Evolutionary conservation across 1,139 yeast species (phyloP), one percentile per base, ranked within the genome.

Genomic region (Kurtzmaniella natalensis): DNA sequence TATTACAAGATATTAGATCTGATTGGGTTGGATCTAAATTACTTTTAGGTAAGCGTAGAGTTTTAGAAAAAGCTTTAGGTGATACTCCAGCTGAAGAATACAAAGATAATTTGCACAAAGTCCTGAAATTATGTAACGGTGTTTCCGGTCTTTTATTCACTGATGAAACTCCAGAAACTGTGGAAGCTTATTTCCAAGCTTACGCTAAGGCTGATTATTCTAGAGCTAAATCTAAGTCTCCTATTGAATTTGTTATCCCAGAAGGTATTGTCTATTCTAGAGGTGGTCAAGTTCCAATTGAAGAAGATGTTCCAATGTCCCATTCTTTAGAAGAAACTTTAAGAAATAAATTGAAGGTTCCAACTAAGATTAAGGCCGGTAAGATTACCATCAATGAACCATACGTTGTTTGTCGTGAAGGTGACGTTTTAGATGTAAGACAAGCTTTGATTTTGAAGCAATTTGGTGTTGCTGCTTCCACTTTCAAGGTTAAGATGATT

Each of bases 261-360:
- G 88, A 73, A 39, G 99, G 99, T 25, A 70, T 87, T 37, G 82
- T 92, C 9, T 89, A 87, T 58, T 86, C 97, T 11, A 80, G 96
- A 57, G 99, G 96, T 48, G 98, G 98, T 14, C 95, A 86, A 62
- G 67, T 89, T 37, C 73, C 96, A 21, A 64, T 59, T 18, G 96
- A 88, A 55, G 97, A 92, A 47, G 99, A 92, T 59, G 92, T 92
- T 15, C 96, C 96, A 48, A 79, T 92, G 86, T 82, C 94, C 9
- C 98, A 92, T 57, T 87, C 97, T 5, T 71, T 94, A 62, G 98
- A 92, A 64, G 87, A 88, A 48, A 86, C 95, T 28, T 63, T 92
- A 51, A 81, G 98, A 69, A 84, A 79, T 57, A 83, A 83, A 54
- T 79, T 79, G 48, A 92, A 92, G 55, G 79, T 94, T 50, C 97